These are phyloP conservation scores for Nicotiana tomentosiformis DNA, from an alignment of 257 asterid genomes.

Conservation along the genomic window DNA sequence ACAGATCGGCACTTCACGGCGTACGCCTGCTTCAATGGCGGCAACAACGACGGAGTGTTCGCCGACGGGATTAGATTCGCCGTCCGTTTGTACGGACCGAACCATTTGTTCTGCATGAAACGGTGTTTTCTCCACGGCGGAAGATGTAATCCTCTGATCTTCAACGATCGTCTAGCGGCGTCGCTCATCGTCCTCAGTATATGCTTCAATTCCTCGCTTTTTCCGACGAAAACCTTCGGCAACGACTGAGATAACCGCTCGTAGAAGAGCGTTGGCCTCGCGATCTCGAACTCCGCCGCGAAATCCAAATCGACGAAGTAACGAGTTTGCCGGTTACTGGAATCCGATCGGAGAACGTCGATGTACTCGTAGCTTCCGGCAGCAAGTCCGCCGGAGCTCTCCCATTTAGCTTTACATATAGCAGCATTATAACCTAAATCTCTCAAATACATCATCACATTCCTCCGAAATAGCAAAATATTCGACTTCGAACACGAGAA, in stretches of 20 bases:
- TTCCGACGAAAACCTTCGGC: slow-evolving; percentile 55
- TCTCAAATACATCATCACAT: slow-evolving; percentile 59
- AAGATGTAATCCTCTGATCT: slow-evolving; percentile 41
- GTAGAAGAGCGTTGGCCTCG: slow-evolving; percentile 55
- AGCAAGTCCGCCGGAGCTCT: slow-evolving; percentile 54
- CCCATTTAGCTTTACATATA: slow-evolving; percentile 75
- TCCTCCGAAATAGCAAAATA: slow-evolving; percentile 29
- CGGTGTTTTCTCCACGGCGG: slow-evolving; percentile 95
- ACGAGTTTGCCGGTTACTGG: slow-evolving; percentile 16
- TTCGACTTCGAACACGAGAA: slow-evolving; percentile 26
- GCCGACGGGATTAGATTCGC: neutral
- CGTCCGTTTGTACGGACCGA: slow-evolving; percentile 62
- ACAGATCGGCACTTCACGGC: slow-evolving; percentile 9
- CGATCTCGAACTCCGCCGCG: slow-evolving; percentile 63
- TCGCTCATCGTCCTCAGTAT: slow-evolving; percentile 54
- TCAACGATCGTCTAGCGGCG: slow-evolving; percentile 59
- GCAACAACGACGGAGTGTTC: neutral
- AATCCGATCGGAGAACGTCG: slow-evolving; percentile 41
- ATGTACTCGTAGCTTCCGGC: slow-evolving; percentile 74
- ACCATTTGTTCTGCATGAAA: slow-evolving; percentile 75
- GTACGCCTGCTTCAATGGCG: neutral
- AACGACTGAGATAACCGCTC: slow-evolving; percentile 27
- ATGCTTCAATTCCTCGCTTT: slow-evolving; percentile 45
- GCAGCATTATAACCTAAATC: slow-evolving; percentile 72
- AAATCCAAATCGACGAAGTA: slow-evolving; percentile 67